Evolutionary conservation across 2,329 filamentous ascomycete species (phyloP).

Genomic region (Aschersonia sp.): DNA sequence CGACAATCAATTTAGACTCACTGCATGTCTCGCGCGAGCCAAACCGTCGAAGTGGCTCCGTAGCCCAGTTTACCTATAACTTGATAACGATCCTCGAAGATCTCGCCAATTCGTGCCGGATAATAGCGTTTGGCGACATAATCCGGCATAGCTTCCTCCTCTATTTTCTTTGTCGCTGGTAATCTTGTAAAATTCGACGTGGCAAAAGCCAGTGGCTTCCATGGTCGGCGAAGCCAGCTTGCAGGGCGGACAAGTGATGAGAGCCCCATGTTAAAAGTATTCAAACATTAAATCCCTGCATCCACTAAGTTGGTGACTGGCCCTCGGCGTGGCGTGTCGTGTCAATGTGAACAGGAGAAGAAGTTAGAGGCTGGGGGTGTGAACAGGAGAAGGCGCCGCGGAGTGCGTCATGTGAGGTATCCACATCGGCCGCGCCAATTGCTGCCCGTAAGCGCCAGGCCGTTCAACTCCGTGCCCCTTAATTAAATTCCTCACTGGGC

Average conservation of each 20-base stretch:
- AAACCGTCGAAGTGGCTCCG: constrained; percentile 12
- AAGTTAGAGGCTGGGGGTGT: too few relatives aligned
- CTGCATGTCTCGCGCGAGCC: constrained; percentile 11
- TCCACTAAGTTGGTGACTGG: too few relatives aligned
- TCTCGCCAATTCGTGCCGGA: constrained; percentile 9
- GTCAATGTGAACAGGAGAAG: too few relatives aligned
- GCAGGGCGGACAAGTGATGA: neutral
- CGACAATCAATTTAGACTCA: constrained; percentile 1
- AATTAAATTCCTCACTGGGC: too few relatives aligned
- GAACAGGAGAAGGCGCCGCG: too few relatives aligned
- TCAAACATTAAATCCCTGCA: too few relatives aligned
- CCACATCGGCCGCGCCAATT: too few relatives aligned
- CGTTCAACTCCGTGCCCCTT: too few relatives aligned
- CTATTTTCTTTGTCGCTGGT: constrained; percentile 4
- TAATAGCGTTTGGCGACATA: constrained; percentile 11
- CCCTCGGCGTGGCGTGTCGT: too few relatives aligned
- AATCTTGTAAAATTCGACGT: neutral
- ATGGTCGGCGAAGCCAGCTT: neutral
- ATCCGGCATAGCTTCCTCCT: constrained; percentile 11
- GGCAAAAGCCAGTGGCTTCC: neutral
- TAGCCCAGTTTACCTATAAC: constrained; percentile 13
- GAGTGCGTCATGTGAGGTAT: too few relatives aligned
- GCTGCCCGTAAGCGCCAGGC: too few relatives aligned
- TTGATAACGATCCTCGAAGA: constrained; percentile 10
- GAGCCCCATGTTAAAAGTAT: too few relatives aligned